A percentile compares a stretch with the other conserved stretches of the same genome.
Evolutionary conservation across 768 basidiomycete species (phyloP).

Genomic region (Podaxis sp.): DNA sequence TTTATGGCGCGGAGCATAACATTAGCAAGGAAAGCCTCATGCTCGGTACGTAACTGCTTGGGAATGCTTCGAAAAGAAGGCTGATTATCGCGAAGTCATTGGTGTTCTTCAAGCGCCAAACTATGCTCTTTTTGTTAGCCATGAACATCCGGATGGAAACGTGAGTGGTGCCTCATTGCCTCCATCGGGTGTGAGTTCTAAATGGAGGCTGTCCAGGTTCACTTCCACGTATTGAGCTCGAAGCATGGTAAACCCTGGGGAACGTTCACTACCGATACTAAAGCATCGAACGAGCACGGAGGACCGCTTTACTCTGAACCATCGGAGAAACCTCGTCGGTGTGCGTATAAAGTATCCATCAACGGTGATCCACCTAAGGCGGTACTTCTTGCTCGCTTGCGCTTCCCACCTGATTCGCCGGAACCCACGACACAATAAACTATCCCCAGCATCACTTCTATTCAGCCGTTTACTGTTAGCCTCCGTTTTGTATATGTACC

Average conservation of each 20-base stretch:
- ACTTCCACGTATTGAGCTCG: slow-evolving; percentile 68
- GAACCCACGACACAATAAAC: slow-evolving; percentile 14
- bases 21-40: slow-evolving; percentile 61
- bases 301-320: slow-evolving; percentile 10
- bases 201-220: slow-evolving; percentile 35
- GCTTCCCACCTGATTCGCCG: slow-evolving; percentile 11
- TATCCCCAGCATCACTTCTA: neutral
- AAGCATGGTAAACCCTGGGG: slow-evolving; percentile 69
- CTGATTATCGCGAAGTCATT: slow-evolving; percentile 39
- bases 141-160: slow-evolving; percentile 50
- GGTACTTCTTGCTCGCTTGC: slow-evolving; percentile 15
- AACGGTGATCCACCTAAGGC: slow-evolving; percentile 14
- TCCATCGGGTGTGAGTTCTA: neutral
- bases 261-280: slow-evolving; percentile 59
- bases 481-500: neutral
- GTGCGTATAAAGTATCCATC: slow-evolving; percentile 16
- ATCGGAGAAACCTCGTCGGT: neutral
- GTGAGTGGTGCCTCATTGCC: slow-evolving; percentile 22
- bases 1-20: slow-evolving; percentile 46
- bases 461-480: neutral
- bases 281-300: slow-evolving; percentile 32
- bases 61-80: neutral
- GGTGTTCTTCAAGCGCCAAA: slow-evolving; percentile 70
- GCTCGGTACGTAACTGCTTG: slow-evolving; percentile 34
- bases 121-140: slow-evolving; percentile 75